phyloP scores from a whole-genome alignment of 805 yeast species.

The Cyberlindnera meyerae region DNA sequence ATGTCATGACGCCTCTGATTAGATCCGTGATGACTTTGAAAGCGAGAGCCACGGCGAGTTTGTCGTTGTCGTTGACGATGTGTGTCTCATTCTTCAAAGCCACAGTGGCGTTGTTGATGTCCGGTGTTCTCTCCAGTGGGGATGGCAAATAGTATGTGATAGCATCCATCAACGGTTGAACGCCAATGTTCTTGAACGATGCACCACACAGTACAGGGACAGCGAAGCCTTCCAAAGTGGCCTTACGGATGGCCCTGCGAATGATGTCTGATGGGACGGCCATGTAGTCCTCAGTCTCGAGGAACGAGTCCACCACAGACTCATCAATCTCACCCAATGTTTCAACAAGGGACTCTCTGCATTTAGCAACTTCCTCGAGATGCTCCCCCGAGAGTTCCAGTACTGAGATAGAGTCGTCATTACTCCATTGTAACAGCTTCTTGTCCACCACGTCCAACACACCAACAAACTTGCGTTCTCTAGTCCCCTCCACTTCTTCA shows the following conservation, averaged over 20 bases:
- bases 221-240: constrained; percentile 53
- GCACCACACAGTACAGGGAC: constrained; percentile 91
- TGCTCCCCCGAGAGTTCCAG: constrained; percentile 36
- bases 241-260: constrained; percentile 54
- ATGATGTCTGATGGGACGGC: constrained; percentile 51
- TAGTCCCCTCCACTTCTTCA: constrained; percentile 32
- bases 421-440: constrained; percentile 44
- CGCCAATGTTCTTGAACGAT: constrained; percentile 87
- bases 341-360: constrained; percentile 77
- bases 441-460: constrained; percentile 70
- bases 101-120: constrained; percentile 36
- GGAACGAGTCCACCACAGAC: constrained; percentile 63
- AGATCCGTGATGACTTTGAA: constrained; percentile 89
- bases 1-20: constrained; percentile 76
- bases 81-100: constrained; percentile 42
- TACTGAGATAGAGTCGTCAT: constrained; percentile 49
- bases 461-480: constrained; percentile 50
- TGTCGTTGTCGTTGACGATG: constrained; percentile 50
- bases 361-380: constrained; percentile 44
- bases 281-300: constrained; percentile 72
- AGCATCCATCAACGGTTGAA: constrained; percentile 89
- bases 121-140: constrained; percentile 66
- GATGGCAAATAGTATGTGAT: constrained; percentile 74
- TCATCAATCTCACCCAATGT: constrained; percentile 83
- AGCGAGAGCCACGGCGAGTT: constrained; percentile 73